A percentile compares a stretch with the other conserved stretches of the same genome.
Conservation (phyloP, 2,329 filamentous ascomycete species). For the Camillea tinctor region DNA sequence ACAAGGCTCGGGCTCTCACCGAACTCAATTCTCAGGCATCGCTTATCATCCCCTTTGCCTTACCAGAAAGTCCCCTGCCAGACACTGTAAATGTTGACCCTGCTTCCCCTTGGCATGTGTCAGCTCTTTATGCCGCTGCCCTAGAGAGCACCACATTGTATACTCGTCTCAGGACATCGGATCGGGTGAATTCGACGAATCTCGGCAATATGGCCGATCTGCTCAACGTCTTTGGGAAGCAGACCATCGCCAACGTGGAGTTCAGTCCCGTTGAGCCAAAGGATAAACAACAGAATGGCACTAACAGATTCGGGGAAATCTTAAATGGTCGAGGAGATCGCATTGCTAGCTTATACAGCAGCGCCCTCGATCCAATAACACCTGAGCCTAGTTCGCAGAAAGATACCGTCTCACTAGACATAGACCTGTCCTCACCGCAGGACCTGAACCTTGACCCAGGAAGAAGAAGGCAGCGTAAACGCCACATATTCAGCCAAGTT, state of each 20-base stretch:
- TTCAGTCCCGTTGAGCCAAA: conserved; percentile 55
- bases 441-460: conserved; percentile 30
- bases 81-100: conserved; percentile 58
- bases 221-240: conserved; percentile 74
- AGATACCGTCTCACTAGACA: conserved; percentile 35
- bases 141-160: conserved; percentile 79
- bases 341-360: conserved; percentile 31
- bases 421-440: conserved; percentile 41
- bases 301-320: conserved; percentile 15
- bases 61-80: conserved; percentile 58
- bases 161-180: conserved; percentile 59
- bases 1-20: conserved; percentile 70
- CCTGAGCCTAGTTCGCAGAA: conserved; percentile 27
- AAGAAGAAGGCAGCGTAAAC: conserved; percentile 26
- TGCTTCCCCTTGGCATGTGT: conserved; percentile 73
- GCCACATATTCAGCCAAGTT: conserved; percentile 44
- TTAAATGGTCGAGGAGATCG: conserved; percentile 30
- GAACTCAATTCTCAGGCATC: conserved; percentile 70
- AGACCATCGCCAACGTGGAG: conserved; percentile 72
- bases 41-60: conserved; percentile 72
- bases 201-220: conserved; percentile 64
- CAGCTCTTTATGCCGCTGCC: conserved; percentile 72
- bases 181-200: conserved; percentile 44
- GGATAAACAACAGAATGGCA: conserved; percentile 28
- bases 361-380: conserved; percentile 29